Evolutionary conservation across 345 rosid genomes (phyloP).

Genomic region (Lenwebbia sp.): DNA sequence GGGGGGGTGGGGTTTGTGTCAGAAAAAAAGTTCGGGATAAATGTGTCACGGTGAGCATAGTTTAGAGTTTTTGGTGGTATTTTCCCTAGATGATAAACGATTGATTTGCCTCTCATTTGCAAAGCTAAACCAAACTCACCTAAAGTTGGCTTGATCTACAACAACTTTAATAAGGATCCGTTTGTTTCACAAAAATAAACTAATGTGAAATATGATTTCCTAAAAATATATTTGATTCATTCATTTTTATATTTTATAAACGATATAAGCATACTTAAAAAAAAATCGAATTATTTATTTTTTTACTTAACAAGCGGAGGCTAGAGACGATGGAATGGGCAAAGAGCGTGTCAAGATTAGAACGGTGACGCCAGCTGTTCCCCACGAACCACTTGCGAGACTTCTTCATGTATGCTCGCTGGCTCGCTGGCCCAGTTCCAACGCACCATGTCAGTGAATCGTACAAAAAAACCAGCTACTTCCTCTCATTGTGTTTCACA

Average conservation of each 20-base stretch:
- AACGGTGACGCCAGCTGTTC: neutral
- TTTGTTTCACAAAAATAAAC: too few species aligned
- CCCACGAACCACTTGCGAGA: neutral
- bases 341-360: neutral
- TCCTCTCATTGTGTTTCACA: neutral
- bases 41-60: too few species aligned
- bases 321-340: neutral
- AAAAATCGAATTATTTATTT: neutral
- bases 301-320: neutral
- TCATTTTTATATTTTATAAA: neutral
- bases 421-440: neutral
- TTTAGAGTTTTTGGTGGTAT: too few species aligned
- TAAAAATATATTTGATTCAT: too few species aligned
- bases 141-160: too few species aligned
- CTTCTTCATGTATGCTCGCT: neutral
- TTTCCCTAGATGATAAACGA: too few species aligned
- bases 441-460: neutral
- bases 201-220: too few species aligned
- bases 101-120: too few species aligned
- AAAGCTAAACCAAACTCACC: too few species aligned
- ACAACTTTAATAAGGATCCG: too few species aligned
- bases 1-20: too few species aligned
- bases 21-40: too few species aligned
- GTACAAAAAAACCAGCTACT: neutral
- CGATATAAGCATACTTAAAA: accelerated